Conservation (phyloP, 352 stramenopile genomes). For the Globisporangium radiosum region DNA sequence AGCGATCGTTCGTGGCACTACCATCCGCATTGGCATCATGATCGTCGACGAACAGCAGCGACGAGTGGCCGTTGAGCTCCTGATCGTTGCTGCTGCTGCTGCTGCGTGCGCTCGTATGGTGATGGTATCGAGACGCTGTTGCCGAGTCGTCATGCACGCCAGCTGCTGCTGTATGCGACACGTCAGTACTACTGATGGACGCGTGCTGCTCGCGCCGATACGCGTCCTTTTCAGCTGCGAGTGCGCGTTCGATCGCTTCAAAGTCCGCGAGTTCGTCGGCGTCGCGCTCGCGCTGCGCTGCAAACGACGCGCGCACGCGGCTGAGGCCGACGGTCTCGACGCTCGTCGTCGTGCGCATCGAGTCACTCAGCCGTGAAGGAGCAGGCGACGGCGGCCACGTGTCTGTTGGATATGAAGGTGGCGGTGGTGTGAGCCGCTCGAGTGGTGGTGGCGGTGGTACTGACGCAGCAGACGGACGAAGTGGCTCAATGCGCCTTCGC, state of each 20-base stretch:
- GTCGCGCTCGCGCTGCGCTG: conserved; percentile 46
- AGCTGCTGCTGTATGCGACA: no score
- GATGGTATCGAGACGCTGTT: background rate
- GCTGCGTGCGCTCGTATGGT: background rate
- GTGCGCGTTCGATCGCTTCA: conserved; percentile 62
- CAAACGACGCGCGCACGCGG: conserved; percentile 43
- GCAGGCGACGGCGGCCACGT: background rate
- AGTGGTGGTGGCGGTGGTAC: background rate
- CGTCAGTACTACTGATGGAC: no score
- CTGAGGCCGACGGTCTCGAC: conserved; percentile 59
- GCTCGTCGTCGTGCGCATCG: conserved; percentile 23
- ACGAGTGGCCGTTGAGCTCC: conserved; percentile 36
- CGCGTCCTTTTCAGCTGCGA: conserved; percentile 52
- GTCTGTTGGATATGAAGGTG: no score
- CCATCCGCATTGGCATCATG: conserved; percentile 5
- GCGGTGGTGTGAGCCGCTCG: background rate
- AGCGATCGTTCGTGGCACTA: no score
- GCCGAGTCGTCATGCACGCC: no score
- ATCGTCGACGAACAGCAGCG: conserved; percentile 32
- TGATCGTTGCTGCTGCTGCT: conserved; percentile 16
- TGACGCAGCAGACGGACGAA: background rate
- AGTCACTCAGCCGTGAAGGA: conserved; percentile 11
- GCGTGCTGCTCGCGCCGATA: conserved; percentile 41
- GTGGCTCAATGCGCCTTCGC: no score
- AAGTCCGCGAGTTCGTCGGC: conserved; percentile 75